phyloP scores from a whole-genome alignment of 208 protist genomes.

The Vickermania ingenoplastis region DNA sequence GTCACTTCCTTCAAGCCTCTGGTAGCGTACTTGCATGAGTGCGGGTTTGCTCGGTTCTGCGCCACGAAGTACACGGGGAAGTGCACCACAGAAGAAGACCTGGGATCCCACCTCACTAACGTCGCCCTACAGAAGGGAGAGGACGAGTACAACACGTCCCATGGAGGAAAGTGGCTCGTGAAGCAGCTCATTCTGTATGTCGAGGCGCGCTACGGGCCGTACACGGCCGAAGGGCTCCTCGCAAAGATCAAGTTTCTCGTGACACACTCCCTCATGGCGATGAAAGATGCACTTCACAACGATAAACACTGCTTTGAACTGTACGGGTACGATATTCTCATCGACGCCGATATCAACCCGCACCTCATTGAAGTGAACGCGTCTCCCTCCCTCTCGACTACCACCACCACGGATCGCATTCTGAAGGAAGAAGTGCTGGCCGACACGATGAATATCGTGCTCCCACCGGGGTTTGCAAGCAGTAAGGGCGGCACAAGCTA shows the following conservation, averaged over 20 bases:
- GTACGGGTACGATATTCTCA: conserved; percentile 97
- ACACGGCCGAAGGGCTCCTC: conserved; percentile 64
- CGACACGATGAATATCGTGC: conserved; percentile 74
- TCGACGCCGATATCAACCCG: conserved; percentile 92
- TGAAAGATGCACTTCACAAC: conserved; percentile 90
- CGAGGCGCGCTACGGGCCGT: conserved; percentile 59
- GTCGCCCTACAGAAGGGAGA: conserved; percentile 94
- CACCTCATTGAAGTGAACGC: conserved; percentile 97
- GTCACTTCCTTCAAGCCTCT: conserved; percentile 91
- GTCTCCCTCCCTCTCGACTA: conserved; percentile 85
- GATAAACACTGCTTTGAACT: conserved; percentile 95
- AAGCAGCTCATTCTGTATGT: conserved; percentile 82
- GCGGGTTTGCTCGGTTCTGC: conserved; percentile 93
- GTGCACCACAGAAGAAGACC: conserved; percentile 53
- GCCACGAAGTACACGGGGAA: conserved; percentile 77
- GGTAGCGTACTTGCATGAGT: conserved; percentile 84
- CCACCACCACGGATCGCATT: conserved; percentile 67
- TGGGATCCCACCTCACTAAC: conserved; percentile 95
- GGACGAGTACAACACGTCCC: conserved; percentile 87
- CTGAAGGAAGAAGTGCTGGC: conserved; percentile 79
- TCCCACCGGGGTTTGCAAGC: conserved; percentile 66
- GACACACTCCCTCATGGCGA: conserved; percentile 83
- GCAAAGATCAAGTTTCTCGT: conserved; percentile 90
- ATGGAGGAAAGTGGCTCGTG: conserved; percentile 94
- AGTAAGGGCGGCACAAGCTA: conserved; percentile 28